phyloP scores from a whole-genome alignment of 176 grass and related monocot species.

The Miscanthus lutarioriparius region DNA sequence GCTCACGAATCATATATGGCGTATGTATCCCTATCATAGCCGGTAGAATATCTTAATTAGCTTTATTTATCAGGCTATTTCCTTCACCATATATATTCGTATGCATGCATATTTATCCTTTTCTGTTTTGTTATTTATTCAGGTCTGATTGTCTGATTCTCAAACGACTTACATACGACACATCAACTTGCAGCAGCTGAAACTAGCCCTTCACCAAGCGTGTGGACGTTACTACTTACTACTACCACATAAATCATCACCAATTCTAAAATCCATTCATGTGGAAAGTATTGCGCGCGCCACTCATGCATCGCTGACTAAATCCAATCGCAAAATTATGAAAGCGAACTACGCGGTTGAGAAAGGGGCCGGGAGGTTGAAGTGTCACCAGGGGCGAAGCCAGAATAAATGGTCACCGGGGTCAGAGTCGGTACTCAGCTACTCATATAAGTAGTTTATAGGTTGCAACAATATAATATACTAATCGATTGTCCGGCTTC shows the following conservation, averaged over 20 bases:
- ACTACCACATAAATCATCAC: neutral
- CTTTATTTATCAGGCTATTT: neutral
- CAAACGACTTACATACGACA: neutral
- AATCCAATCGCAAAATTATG: neutral
- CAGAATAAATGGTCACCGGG: too few relatives aligned
- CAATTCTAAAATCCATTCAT: neutral
- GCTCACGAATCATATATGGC: neutral
- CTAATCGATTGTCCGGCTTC: too few relatives aligned
- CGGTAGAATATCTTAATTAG: neutral
- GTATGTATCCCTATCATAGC: neutral
- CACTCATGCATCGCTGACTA: neutral
- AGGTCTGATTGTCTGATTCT: neutral
- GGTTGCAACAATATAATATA: too few relatives aligned
- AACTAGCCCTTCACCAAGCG: neutral
- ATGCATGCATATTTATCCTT: neutral
- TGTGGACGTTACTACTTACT: neutral
- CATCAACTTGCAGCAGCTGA: neutral
- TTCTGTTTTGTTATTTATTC: neutral
- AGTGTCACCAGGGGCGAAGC: slow-evolving; percentile 18
- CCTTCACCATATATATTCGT: neutral
- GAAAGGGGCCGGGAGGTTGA: slow-evolving; percentile 28
- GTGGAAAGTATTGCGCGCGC: neutral
- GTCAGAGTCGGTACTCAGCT: too few relatives aligned
- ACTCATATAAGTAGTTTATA: too few relatives aligned
- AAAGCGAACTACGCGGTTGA: neutral